Percentiles rank a stretch among this genome's conserved stretches.
Evolutionary conservation across 1,284 basidiomycete genomes (phyloP).

Genomic region (Boletus chippewaensis): DNA sequence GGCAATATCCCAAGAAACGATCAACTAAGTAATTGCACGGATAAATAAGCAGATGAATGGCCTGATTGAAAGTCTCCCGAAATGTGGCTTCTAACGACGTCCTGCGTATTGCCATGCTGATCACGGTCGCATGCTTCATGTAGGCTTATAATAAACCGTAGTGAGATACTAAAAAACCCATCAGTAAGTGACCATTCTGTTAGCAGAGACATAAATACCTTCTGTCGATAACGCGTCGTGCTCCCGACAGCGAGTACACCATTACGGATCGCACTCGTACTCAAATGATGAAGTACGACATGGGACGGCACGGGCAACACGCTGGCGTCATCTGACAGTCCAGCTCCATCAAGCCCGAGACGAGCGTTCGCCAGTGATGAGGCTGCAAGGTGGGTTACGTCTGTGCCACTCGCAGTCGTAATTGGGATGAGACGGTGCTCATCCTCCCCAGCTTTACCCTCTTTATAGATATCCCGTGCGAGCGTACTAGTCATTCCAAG

Average conservation of each 20-base stretch:
- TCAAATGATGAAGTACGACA: slow-evolving; percentile 92
- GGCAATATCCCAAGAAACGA: slow-evolving; percentile 29
- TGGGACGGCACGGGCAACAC: slow-evolving; percentile 93
- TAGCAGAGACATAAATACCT: slow-evolving; percentile 45
- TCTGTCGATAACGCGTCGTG: slow-evolving; percentile 89
- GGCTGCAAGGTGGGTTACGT: slow-evolving; percentile 29
- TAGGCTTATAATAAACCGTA: slow-evolving; percentile 55
- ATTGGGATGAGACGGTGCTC: slow-evolving; percentile 29
- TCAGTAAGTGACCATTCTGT: slow-evolving; percentile 17
- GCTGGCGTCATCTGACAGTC: slow-evolving; percentile 81
- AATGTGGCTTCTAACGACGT: slow-evolving; percentile 22
- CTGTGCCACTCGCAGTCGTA: slow-evolving; percentile 33
- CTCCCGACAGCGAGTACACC: slow-evolving; percentile 92
- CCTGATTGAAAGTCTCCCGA: slow-evolving; percentile 9
- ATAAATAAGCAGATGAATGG: slow-evolving; percentile 28
- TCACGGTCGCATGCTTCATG: slow-evolving; percentile 25
- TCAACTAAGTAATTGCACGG: slow-evolving; percentile 22
- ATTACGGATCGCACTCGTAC: slow-evolving; percentile 92
- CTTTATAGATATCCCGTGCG: slow-evolving; percentile 26
- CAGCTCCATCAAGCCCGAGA: slow-evolving; percentile 35
- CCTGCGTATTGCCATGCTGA: slow-evolving; percentile 21
- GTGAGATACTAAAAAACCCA: slow-evolving; percentile 42
- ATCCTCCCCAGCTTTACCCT: slow-evolving; percentile 21
- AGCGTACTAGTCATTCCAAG: slow-evolving; percentile 28
- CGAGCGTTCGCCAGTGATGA: slow-evolving; percentile 21